Percentiles rank a stretch among this genome's conserved stretches.
Conservation (phyloP, 2,329 filamentous ascomycete genomes). For the Clarireedia homoeocarpa region DNA sequence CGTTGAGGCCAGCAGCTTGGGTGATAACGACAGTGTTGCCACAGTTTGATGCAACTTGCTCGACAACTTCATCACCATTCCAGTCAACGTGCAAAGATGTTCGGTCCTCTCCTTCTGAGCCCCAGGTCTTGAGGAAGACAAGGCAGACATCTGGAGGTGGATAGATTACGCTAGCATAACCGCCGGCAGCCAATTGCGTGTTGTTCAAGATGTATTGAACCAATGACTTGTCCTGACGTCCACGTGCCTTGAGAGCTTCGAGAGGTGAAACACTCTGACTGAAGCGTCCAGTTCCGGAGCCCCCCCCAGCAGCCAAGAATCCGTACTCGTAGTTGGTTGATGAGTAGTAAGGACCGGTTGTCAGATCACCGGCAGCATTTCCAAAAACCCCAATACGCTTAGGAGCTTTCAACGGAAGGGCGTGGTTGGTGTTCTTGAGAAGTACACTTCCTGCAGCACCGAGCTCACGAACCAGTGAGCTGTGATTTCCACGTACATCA, state of each 20-base stretch:
- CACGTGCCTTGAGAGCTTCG: slow-evolving; percentile 39
- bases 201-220: slow-evolving; percentile 47
- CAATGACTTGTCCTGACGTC: slow-evolving; percentile 37
- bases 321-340: slow-evolving; percentile 36
- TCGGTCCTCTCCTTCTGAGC: slow-evolving; percentile 62
- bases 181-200: slow-evolving; percentile 19
- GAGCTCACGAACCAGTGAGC: slow-evolving; percentile 33
- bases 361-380: slow-evolving; percentile 53
- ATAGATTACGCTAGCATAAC: slow-evolving; percentile 31
- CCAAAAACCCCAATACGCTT: slow-evolving; percentile 43
- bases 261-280: slow-evolving; percentile 41
- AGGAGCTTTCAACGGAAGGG: slow-evolving; percentile 49
- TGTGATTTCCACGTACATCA: slow-evolving; percentile 55
- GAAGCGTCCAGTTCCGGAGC: slow-evolving; percentile 40
- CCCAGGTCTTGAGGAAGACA: slow-evolving; percentile 58
- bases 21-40: slow-evolving; percentile 59
- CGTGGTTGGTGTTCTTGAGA: slow-evolving; percentile 50
- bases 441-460: slow-evolving; percentile 53
- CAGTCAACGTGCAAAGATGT: slow-evolving; percentile 26
- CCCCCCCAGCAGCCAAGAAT: slow-evolving; percentile 34
- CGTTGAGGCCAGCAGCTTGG: slow-evolving; percentile 59
- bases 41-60: slow-evolving; percentile 39
- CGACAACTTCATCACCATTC: slow-evolving; percentile 14
- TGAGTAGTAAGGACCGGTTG: slow-evolving; percentile 29
- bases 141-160: slow-evolving; percentile 54